Percentiles rank a stretch among this genome's conserved stretches.
Conservation (phyloP, 208 protist genomes). For the Vickermania ingenoplastis region DNA sequence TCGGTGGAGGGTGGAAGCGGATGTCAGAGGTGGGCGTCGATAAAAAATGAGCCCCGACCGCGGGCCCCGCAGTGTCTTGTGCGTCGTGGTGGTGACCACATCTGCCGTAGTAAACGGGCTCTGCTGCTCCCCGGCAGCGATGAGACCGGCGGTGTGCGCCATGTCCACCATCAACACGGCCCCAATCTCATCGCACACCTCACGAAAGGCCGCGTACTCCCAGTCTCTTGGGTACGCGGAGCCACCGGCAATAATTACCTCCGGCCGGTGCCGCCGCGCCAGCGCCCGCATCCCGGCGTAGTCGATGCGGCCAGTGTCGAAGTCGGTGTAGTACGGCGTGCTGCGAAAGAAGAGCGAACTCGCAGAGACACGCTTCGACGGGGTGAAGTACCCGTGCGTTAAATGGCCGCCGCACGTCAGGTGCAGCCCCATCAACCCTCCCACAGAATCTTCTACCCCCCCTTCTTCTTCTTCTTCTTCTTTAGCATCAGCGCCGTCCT, state of each 20-base stretch:
- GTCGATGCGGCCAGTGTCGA: constrained; percentile 84
- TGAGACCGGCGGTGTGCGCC: constrained; percentile 90
- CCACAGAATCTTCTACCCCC: constrained; percentile 6
- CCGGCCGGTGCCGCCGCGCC: constrained; percentile 80
- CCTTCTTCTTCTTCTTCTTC: background rate
- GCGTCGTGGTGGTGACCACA: constrained; percentile 97
- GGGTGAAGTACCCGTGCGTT: constrained; percentile 93
- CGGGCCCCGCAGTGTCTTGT: constrained; percentile 96
- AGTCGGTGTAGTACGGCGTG: constrained; percentile 86
- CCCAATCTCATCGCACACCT: constrained; percentile 56
- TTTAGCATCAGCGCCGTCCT: background rate
- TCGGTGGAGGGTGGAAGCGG: background rate
- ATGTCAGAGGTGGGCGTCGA: background rate
- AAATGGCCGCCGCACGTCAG: constrained; percentile 62
- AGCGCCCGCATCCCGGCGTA: constrained; percentile 78
- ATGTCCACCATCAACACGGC: constrained; percentile 93
- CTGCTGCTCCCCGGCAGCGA: constrained; percentile 50
- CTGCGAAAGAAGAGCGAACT: constrained; percentile 93
- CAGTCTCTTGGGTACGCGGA: constrained; percentile 93
- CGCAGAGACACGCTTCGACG: constrained; percentile 83
- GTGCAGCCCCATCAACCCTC: constrained; percentile 93
- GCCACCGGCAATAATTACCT: constrained; percentile 87
- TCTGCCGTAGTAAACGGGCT: constrained; percentile 92
- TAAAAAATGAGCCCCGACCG: constrained; percentile 92
- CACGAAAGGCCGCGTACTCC: constrained; percentile 82